Percentiles rank a stretch among this genome's conserved stretches.
Evolutionary conservation across 2,329 filamentous ascomycete species (phyloP).

Genomic region (Gaeumannomyces sp.): DNA sequence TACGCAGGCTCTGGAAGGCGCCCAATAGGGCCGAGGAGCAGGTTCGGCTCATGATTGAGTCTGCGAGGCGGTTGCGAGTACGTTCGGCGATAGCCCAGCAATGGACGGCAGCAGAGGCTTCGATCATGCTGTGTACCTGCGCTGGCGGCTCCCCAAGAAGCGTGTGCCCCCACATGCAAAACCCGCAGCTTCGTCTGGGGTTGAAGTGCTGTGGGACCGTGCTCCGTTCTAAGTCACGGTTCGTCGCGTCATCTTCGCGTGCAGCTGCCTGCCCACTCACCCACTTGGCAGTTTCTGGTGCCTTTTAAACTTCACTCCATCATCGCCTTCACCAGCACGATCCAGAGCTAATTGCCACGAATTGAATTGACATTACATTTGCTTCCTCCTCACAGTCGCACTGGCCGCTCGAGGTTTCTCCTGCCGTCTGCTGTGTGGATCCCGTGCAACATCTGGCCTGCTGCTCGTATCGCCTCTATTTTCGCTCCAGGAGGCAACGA

Average conservation of each 20-base stretch:
- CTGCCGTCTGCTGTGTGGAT: not conserved
- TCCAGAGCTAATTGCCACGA: not conserved
- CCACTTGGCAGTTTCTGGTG: not conserved
- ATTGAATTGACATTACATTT: not conserved
- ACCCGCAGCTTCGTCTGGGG: not conserved
- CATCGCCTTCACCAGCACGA: not conserved
- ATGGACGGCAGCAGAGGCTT: not conserved
- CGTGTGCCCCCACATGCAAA: not conserved
- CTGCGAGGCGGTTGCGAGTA: slow-evolving; percentile 4
- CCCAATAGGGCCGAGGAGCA: slow-evolving; percentile 38
- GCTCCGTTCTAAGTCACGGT: slow-evolving; percentile 13
- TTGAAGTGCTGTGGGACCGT: not conserved
- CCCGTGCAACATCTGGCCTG: not conserved
- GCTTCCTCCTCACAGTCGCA: not conserved
- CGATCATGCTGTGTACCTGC: not conserved
- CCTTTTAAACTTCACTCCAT: not conserved
- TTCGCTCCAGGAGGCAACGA: no score
- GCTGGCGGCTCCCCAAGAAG: no score
- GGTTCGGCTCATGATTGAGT: slow-evolving; percentile 37
- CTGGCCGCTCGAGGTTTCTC: not conserved
- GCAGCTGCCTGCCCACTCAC: not conserved
- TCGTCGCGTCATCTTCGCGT: slow-evolving; percentile 6
- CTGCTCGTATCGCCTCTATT: not conserved
- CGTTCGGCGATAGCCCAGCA: not conserved
- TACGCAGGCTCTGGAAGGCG: slow-evolving; percentile 44